Percentiles rank a stretch among this genome's conserved stretches.
Conservation (phyloP, 805 yeast species). For the Kuraishia cidri region DNA sequence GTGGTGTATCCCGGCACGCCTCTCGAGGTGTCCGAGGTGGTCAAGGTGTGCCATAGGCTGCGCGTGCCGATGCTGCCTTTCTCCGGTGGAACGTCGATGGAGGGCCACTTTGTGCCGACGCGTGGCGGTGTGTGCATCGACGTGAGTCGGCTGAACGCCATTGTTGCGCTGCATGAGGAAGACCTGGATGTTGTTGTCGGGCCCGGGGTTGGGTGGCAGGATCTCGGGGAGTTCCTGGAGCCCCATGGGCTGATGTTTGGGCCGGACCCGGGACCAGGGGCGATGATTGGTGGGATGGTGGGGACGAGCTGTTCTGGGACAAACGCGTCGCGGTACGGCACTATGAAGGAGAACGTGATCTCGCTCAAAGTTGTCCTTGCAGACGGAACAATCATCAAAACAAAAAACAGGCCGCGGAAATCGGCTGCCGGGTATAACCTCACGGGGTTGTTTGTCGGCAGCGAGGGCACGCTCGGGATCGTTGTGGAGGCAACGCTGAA, state of each 20-base stretch:
- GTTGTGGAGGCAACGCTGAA: slow-evolving; percentile 71
- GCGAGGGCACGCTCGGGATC: slow-evolving; percentile 78
- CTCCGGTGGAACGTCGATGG: slow-evolving; percentile 72
- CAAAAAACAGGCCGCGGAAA: slow-evolving; percentile 67
- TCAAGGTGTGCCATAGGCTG: slow-evolving; percentile 53
- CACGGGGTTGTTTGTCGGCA: slow-evolving; percentile 66
- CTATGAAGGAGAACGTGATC: too few species aligned
- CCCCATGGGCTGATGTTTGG: slow-evolving; percentile 55
- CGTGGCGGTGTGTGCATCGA: slow-evolving; percentile 56
- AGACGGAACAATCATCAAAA: slow-evolving; percentile 71
- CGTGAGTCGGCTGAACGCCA: slow-evolving; percentile 48
- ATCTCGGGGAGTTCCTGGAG: slow-evolving; percentile 40
- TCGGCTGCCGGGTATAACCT: slow-evolving; percentile 75
- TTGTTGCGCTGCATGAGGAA: slow-evolving; percentile 43
- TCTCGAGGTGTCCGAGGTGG: slow-evolving; percentile 53
- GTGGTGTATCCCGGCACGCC: slow-evolving; percentile 57
- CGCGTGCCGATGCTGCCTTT: slow-evolving; percentile 67
- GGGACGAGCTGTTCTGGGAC: slow-evolving; percentile 78
- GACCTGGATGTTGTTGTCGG: slow-evolving; percentile 70
- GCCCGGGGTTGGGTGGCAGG: slow-evolving; percentile 78
- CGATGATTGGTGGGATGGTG: slow-evolving; percentile 71
- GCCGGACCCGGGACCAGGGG: slow-evolving; percentile 76
- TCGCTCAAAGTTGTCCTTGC: slow-evolving; percentile 80
- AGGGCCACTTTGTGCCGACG: slow-evolving; percentile 74
- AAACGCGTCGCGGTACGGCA: slow-evolving; percentile 72